Base-by-base conservation (phyloP, 2,329 filamentous ascomycete genomes). In the Passalora sequoiae region DNA sequence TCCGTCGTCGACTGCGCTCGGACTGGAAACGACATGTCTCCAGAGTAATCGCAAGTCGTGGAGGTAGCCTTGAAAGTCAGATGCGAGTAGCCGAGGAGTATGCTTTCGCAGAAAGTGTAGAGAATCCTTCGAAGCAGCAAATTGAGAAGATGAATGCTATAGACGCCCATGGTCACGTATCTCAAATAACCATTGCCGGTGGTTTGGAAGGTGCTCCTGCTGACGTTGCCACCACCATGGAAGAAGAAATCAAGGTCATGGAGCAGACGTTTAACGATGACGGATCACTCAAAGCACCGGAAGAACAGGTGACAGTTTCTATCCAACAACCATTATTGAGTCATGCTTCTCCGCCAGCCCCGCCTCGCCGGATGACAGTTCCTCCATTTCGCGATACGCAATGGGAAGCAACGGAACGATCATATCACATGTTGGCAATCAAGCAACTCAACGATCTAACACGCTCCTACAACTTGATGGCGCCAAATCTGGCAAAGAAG, bases 391-490 rank as follows among this genome's bases (percentile, higher is more conserved):
- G 92, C 24, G 88, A 97, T 55, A 69, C 80, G 0, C 68, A 76
- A 1, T 96, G 91, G 84, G 77, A 92, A 51, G 67, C 72, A 15
- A 75, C 78, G 4, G 88, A 97, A 64, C 68, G 70, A 3, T 73
- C 81, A 5, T 97, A 94, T 67, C 80, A 89, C 62, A 78, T 76
- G 28, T 75, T 92, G 4, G 79, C 86, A 4, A 77, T 98, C 52
- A 75, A 77, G 35, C 80, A 86, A 44, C 78, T 97, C 43, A 97
- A 97, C 66, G 66, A 69, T 21, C 73, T 94, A 37, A 84, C 88
- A 6, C 79, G 92, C 19, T 86, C 86, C 10, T 98, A 98, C 71
- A 97, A 97, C 58, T 77, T 97, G 3, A 91, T 94, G 81, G 91
- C 92, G 0, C 92, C 92, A 0, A 83, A 88, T 42, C 74, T 95